Conservation (phyloP, 345 rosid genomes). For the Raphanus raphanistrum region DNA sequence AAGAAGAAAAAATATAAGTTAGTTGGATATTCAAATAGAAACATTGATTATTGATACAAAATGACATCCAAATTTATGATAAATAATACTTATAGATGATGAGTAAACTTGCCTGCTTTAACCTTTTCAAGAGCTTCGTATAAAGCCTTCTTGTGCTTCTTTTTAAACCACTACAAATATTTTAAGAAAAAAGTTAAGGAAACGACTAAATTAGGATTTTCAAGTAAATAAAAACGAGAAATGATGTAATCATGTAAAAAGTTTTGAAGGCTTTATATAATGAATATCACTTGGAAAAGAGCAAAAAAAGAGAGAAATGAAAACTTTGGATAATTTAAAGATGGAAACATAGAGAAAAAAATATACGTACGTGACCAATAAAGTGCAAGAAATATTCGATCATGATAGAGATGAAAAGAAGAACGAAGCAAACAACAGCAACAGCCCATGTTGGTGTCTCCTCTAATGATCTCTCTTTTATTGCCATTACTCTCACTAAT, state of each 20-base stretch:
- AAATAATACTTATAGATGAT: background rate
- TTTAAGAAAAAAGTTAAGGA: background rate
- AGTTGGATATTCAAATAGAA: background rate
- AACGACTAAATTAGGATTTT: background rate
- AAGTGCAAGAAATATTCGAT: constrained; percentile 69
- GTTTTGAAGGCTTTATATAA: background rate
- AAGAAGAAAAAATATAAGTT: background rate
- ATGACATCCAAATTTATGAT: background rate
- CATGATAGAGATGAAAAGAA: constrained; percentile 67
- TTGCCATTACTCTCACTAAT: constrained; percentile 21
- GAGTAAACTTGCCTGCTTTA: constrained; percentile 56
- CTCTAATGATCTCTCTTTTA: constrained; percentile 53
- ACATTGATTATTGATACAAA: constrained; percentile 14
- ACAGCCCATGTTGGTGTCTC: constrained; percentile 93
- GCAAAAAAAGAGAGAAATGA: background rate
- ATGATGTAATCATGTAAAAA: background rate
- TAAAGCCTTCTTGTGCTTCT: constrained; percentile 60
- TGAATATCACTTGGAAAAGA: background rate
- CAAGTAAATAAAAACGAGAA: background rate
- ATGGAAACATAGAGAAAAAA: background rate
- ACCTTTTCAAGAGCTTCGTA: constrained; percentile 85
- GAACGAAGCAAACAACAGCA: constrained; percentile 72
- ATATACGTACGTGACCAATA: constrained; percentile 49
- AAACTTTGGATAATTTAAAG: background rate
- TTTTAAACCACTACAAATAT: constrained; percentile 61